Base-by-base conservation (phyloP, 75 land plant genomes). In the Pinus albicaulis region DNA sequence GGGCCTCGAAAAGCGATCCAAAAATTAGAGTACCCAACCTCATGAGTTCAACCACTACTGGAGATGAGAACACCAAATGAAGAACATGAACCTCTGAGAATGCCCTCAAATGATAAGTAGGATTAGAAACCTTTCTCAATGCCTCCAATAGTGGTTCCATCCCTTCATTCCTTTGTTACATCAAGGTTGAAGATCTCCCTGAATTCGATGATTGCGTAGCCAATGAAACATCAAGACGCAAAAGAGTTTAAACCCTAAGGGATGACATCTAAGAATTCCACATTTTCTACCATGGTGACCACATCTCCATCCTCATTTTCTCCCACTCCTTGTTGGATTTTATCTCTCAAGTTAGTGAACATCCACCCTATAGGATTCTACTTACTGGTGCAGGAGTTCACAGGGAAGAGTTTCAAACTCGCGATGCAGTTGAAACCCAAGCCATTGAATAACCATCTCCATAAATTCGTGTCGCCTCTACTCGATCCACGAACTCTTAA, bases 281-380 rank as follows among this genome's bases (percentile, higher is more conserved):
- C 72, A 57, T 82, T 82, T 19, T 73, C 76, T 6, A 73, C 76
- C 84, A 82, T 82, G 4, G 84, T 82, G 52, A 82, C 81, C 44
- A 65, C 60, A 31, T 82, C 84, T 56, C 63, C 64, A 1, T 82
- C 84, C 84, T 74, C 80, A 55, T n/a, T n/a, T n/a, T n/a, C n/a
- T n/a, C n/a, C n/a, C n/a, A n/a, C n/a, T n/a, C n/a, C n/a, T n/a
- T n/a, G n/a, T n/a, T n/a, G n/a, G n/a, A n/a, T n/a, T n/a, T n/a
- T n/a, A n/a, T n/a, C n/a, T n/a, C n/a, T n/a, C n/a, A n/a, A n/a
- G n/a, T n/a, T n/a, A n/a, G n/a, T n/a, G n/a, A n/a, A n/a, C n/a
- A n/a, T n/a, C n/a, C n/a, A n/a, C n/a, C n/a, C n/a, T n/a, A n/a
- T n/a, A n/a, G n/a, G n/a, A n/a, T n/a, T n/a, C n/a, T n/a, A n/a